Conservation (phyloP, 2,329 filamentous ascomycete species). For the Coleophoma crateriformis region DNA sequence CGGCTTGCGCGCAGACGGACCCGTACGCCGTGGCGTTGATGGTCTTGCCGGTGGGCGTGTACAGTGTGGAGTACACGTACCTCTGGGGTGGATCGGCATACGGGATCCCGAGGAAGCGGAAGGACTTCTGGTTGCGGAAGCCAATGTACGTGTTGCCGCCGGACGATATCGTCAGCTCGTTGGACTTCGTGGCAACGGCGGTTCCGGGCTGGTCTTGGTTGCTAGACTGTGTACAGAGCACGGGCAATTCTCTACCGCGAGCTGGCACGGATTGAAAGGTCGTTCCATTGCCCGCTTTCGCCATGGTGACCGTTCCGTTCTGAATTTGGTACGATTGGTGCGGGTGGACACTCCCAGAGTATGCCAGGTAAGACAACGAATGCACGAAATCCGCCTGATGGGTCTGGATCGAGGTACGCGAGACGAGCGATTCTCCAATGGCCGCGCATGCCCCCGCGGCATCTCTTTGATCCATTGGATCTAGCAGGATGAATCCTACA, state of each 20-base stretch:
- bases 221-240: slow-evolving; percentile 45
- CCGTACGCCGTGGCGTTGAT: slow-evolving; percentile 39
- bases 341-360: slow-evolving; percentile 29
- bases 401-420: slow-evolving; percentile 32
- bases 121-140: slow-evolving; percentile 46
- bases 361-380: slow-evolving; percentile 39
- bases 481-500: slow-evolving; percentile 43
- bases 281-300: slow-evolving; percentile 25
- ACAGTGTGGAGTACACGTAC: slow-evolving; percentile 34
- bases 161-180: slow-evolving; percentile 33
- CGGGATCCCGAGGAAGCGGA: slow-evolving; percentile 28
- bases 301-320: slow-evolving; percentile 31
- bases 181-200: slow-evolving; percentile 27
- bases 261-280: slow-evolving; percentile 25
- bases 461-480: slow-evolving; percentile 30
- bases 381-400: slow-evolving; percentile 38
- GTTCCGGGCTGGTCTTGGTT: slow-evolving; percentile 25
- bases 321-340: slow-evolving; percentile 36
- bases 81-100: slow-evolving; percentile 17
- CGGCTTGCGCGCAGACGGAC: slow-evolving; percentile 24
- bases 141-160: slow-evolving; percentile 41
- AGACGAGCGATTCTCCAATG: slow-evolving; percentile 41
- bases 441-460: slow-evolving; percentile 37
- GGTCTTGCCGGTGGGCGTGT: slow-evolving; percentile 36
- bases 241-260: slow-evolving; percentile 30